Evolutionary conservation across 768 basidiomycete genomes (phyloP), one percentile per base, ranked within the genome.

Genomic region (Rossbeevera mucosa): DNA sequence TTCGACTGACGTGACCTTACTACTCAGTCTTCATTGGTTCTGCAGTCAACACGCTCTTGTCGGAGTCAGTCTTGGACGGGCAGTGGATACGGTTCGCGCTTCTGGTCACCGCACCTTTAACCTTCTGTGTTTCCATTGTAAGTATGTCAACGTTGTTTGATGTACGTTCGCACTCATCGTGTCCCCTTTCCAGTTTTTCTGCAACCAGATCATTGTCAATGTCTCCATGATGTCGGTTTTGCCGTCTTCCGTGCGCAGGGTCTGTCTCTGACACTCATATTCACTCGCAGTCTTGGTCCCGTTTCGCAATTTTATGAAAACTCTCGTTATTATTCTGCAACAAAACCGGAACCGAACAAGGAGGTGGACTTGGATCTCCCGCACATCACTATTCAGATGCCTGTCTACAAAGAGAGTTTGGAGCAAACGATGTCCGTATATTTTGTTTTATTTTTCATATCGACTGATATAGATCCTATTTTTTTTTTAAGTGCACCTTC

Each of bases 241-340:
- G 9, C 36, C 18, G 18, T 38, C 18, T 38, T 18, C 36, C 18
- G 18, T 88, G 63, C 41, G 83, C 68, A 14, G 7, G 11, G 47
- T 9, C 29, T 12, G 18, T 25, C 22, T 30, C 31, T 12, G n/a
- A 1, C 20, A 26, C 42, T 51, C 40, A 31, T 45, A 44, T 51
- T 54, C n/a, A 4, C 24, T 9, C 31, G 7, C 55, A 87, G 86
- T 8, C 58, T 92, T 53, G 91, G 91, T 22, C 91, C 91, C 18
- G 85, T 94, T 43, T 82, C 90, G 6, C 91, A 93, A 57, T 90
- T 81, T 66, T 82, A 88, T 63, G 83, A 91, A 60, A 93, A 93
- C 65, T 91, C 89, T 0, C 79, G 77, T 33, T 94, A 86, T 68
- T 94, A 89, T 64, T 91, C 88, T 11, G 87, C 88, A 11, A 67